Evolutionary conservation across 2,329 filamentous ascomycete genomes (phyloP), one percentile per base, ranked within the genome.

Genomic region (Ophiostoma montium): DNA sequence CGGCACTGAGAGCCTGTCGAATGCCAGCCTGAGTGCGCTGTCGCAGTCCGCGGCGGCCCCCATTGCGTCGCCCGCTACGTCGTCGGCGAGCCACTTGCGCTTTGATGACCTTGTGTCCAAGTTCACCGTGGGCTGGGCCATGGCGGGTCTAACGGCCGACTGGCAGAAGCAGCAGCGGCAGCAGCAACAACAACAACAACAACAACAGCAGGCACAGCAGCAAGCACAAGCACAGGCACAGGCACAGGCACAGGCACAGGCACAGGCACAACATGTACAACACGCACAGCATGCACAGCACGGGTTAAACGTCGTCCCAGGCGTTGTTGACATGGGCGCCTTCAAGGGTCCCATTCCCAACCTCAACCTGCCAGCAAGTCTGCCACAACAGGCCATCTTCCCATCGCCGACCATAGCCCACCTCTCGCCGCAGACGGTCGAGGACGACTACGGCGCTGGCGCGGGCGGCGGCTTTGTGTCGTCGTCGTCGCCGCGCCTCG

Each of bases 61-160:
- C 21, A 7, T 31, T 7, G 43, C 16, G 12, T 4, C n/a, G 8
- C 27, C 43, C 23, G 36, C 18, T 39, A 27, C 33, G 6, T 23
- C 39, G 15, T 13, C 21, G 5, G 16, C 39, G 18, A 35, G 41
- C 47, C 38, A 11, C 21, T 41, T 56, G 35, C 39, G 50, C 32
- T 55, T 56, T 3, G 51, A 52, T 12, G 53, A 56, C 11, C 48
- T 56, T 11, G 53, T 54, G 3, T 54, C 53, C 3, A 45, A 49
- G 3, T 56, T 56, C 21, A 47, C 50, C 0, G 42, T 50, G 12
- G 53, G 52, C 35, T 56, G 51, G 54, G 52, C 52, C 15, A 51
- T 55, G 32, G 31, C 51, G 5, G 54, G 53, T 18, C 41, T 56
- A 5, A 47, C 32, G 21, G 46, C 35, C 7, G 52, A 56, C 1